Evolutionary conservation across 176 grass and related monocot genomes (phyloP), one percentile per base, ranked within the genome.

Genomic region (Hyparrhenia diplandra): DNA sequence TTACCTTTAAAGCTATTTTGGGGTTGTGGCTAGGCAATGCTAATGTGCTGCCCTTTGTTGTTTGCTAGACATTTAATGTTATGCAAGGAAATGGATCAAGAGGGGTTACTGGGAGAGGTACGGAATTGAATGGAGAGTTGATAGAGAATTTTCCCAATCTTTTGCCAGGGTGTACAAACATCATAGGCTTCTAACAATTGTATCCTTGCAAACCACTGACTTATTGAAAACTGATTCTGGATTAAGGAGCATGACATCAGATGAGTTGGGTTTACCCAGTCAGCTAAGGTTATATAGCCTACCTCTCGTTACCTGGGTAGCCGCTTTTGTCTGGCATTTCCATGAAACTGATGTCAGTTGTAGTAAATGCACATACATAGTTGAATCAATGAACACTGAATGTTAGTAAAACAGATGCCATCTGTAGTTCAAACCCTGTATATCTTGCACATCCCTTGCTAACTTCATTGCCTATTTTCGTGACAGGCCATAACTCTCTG

Each of bases 401-500:
- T 71, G 10, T 4, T 54, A 54, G 71, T 35, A 34, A 51, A 52
- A 43, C 28, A 28, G 10, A 10, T 3, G 8, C 0, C 27, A 59
- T 1, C 13, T 71, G 13, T 61, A 52, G 5, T 43, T 71, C 17
- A 32, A 40, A 49, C 3, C 73, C 11, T 80, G 64, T 43, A 63
- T 57, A 57, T 21, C 63, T 52, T 49, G 52, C 29, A 39, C 54
- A 6, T 62, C 46, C n/a, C 12, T 43, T 73, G 60, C 62, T 85
- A 71, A 90, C 64, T 82, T 67, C 8, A 55, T 17, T 88, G 32
- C 42, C 28, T 66, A 76, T 77, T 97, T 74, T 82, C 52, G 63
- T 88, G 36, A 84, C 89, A 97, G 95, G 95, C 95, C 68, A 98
- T 98, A 51, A 80, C 78, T 59, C 87, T 94, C 10, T 91, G 90